Evolutionary conservation across 805 yeast genomes (phyloP), one percentile per base, ranked within the genome.

Genomic region (Nematodospora valgi): DNA sequence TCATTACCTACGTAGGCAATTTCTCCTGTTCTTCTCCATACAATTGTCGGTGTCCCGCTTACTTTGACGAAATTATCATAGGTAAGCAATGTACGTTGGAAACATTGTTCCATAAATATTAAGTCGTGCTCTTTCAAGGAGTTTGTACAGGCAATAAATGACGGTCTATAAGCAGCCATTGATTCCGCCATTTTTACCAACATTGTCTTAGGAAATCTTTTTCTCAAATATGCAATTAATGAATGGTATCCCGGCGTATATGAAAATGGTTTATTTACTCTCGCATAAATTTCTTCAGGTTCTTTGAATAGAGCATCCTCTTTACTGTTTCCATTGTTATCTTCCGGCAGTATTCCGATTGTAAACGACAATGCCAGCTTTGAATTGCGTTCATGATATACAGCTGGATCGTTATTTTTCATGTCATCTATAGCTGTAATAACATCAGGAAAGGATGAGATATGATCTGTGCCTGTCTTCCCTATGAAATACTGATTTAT

Each of bases 21-120:
- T 56, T 91, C 96, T 6, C 96, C 96, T 1, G 96, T 88, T 35
- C 98, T 72, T 46, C 98, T 69, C 98, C 98, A 91, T 3, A 88
- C 91, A 15, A 91, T 75, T 0, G 96, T 88, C 2, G 98, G 98
- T 0, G 97, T 91, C 0, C 97, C 97, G 22, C 87, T 78, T 14
- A 84, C 78, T 15, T 79, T 72, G 25, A 93, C 83, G 54, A 86
- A 85, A 56, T 82, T 84, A 41, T 87, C 89, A 56, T 88, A 91
- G 41, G 94, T 96, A 28, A 91, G 63, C 23, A 91, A 64, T 0
- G 98, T 88, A 29, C 98, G 67, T 58, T 91, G 98, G 62, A 89
- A 91, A 48, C 96, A 86, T 62, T 91, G 95, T 54, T 91, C 98
- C 83, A 93, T 87, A 52, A 91, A 91, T 3, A 91, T 84, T 58